Evolutionary conservation across 129 eudicot species (phyloP).

Genomic region (Mikania micrantha): DNA sequence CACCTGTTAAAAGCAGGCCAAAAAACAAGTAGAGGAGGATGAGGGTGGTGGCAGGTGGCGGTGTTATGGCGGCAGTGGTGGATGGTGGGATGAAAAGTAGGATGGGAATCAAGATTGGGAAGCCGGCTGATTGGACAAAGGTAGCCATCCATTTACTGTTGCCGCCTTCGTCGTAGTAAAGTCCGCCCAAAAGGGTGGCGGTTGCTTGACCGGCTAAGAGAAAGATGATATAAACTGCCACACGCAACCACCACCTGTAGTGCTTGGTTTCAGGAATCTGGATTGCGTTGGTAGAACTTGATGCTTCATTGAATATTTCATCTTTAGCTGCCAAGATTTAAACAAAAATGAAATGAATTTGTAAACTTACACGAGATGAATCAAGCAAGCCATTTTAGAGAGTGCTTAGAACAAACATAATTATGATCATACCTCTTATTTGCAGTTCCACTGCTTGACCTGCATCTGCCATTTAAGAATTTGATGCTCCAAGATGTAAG

Average conservation of each 20-base stretch:
- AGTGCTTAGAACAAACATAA: too few relatives aligned
- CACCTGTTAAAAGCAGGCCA: conserved; percentile 47
- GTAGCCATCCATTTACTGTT: conserved; percentile 77
- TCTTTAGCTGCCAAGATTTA: conserved; percentile 15
- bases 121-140: conserved; percentile 58
- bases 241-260: conserved; percentile 50
- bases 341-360: not conserved
- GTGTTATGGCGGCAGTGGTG: not conserved
- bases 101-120: conserved; percentile 50
- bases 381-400: too few relatives aligned
- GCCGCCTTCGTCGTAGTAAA: conserved; percentile 62
- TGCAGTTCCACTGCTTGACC: conserved; percentile 36
- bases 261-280: conserved; percentile 13
- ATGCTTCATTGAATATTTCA: not conserved
- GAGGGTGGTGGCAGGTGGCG: conserved; percentile 25
- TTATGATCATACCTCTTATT: conserved; percentile 27
- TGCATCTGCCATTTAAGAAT: conserved; percentile 27
- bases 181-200: conserved; percentile 53
- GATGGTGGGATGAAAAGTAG: conserved; percentile 22
- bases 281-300: conserved; percentile 3
- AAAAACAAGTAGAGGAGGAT: conserved; percentile 42
- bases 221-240: conserved; percentile 31
- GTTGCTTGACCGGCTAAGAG: conserved; percentile 52
- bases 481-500: not conserved
- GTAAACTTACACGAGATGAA: not conserved